Conservation (phyloP, 2,329 filamentous ascomycete species). For the Zalaria sp. region DNA sequence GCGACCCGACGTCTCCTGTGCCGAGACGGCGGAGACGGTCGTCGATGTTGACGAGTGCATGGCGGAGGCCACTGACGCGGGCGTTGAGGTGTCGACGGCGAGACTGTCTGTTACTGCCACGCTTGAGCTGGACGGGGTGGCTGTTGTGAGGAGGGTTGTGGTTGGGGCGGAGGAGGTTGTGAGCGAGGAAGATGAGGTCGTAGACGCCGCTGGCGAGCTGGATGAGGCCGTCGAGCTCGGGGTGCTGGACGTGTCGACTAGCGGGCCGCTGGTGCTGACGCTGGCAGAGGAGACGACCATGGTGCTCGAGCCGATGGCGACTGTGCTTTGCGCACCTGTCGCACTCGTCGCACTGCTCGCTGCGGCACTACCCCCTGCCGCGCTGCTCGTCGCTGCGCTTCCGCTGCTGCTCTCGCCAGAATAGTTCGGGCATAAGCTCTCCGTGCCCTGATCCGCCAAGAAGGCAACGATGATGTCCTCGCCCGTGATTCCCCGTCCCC, state of each 20-base stretch:
- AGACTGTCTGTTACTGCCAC: not conserved
- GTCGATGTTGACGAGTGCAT: conserved; percentile 7
- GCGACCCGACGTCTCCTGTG: conserved; percentile 14
- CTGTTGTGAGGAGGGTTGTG: conserved; percentile 3
- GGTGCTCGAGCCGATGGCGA: conserved; percentile 4
- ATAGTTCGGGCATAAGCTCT: conserved; percentile 22
- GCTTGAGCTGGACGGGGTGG: conserved; percentile 5
- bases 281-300: conserved; percentile 1
- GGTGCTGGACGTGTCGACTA: conserved; percentile 5
- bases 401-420: conserved; percentile 11
- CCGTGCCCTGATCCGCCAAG: conserved; percentile 23
- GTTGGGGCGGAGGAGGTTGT: conserved; percentile 1
- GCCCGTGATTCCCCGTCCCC: conserved; percentile 19
- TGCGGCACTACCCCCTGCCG: not conserved
- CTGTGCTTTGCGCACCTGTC: conserved; percentile 3
- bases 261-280: not conserved
- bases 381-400: not conserved
- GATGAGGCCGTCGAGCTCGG: conserved; percentile 6
- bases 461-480: conserved; percentile 28
- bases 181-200: conserved; percentile 5
- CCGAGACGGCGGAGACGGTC: conserved; percentile 16
- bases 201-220: conserved; percentile 3
- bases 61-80: conserved; percentile 3
- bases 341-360: conserved; percentile 5
- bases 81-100: conserved; percentile 1